Percentiles rank a stretch among this genome's conserved stretches.
Evolutionary conservation across 2,329 filamentous ascomycete species (phyloP).

Genomic region (Claviceps digitariae): DNA sequence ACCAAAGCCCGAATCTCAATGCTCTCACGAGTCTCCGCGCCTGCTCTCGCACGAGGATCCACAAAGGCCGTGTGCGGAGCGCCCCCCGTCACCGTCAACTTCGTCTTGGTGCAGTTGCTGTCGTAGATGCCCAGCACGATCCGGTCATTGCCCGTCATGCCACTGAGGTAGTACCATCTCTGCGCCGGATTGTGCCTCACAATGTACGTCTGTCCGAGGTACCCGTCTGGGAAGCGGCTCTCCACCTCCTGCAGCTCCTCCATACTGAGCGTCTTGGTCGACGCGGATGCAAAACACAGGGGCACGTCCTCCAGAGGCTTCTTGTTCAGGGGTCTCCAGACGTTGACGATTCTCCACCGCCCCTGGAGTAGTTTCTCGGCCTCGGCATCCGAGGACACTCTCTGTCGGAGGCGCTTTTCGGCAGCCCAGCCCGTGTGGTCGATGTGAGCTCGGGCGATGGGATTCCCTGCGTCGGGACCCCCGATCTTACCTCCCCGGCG

Average conservation of each 20-base stretch:
- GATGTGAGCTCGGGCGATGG: slow-evolving; percentile 64
- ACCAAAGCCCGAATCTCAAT: slow-evolving; percentile 82
- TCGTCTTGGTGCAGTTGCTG: slow-evolving; percentile 40
- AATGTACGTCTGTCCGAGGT: slow-evolving; percentile 60
- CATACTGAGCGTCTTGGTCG: slow-evolving; percentile 42
- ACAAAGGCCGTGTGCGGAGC: slow-evolving; percentile 67
- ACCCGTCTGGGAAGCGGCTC: slow-evolving; percentile 51
- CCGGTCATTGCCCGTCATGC: slow-evolving; percentile 62
- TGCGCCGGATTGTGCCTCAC: slow-evolving; percentile 49
- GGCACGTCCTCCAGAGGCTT: slow-evolving; percentile 52
- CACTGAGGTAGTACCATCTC: slow-evolving; percentile 68
- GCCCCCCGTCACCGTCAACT: slow-evolving; percentile 37
- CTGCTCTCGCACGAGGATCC: slow-evolving; percentile 56
- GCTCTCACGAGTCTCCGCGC: slow-evolving; percentile 64
- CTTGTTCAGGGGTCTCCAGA: slow-evolving; percentile 58
- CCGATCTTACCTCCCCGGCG: slow-evolving; percentile 49
- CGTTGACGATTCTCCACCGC: slow-evolving; percentile 74
- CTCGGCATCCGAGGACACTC: slow-evolving; percentile 44
- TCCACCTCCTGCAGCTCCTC: slow-evolving; percentile 58
- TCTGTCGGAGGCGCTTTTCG: slow-evolving; percentile 50
- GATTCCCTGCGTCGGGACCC: slow-evolving; percentile 33
- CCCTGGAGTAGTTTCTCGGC: slow-evolving; percentile 51
- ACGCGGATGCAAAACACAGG: slow-evolving; percentile 48
- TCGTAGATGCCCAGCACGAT: slow-evolving; percentile 70
- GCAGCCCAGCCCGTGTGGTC: slow-evolving; percentile 65